Base-by-base conservation (phyloP, 768 basidiomycete species). In the Tricholoma hemisulphureum region DNA sequence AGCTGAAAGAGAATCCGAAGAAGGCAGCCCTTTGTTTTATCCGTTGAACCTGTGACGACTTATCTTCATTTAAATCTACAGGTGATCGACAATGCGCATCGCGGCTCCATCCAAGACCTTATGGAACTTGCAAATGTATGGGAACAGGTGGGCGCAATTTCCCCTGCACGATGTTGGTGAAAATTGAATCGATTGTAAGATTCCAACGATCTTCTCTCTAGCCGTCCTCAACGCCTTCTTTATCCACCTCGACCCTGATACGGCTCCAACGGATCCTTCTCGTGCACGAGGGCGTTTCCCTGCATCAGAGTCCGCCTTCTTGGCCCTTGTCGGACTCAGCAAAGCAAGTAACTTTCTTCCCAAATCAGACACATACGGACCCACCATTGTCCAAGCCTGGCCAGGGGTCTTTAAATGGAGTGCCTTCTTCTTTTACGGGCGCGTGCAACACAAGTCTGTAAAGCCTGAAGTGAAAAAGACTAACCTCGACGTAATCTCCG, bases 341-440 rank as follows among this genome's bases (percentile, higher is more conserved):
- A 74, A 76, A 55, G 53, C 69, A 8, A 69, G 64, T 9, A 63
- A 60, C 35, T 46, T 71, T 34, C 53, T 72, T 7, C 56, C 60
- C 11, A 62, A 64, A 26, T 50, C 61, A 9, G 61, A 61, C 1
- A 48, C 63, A 8, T 60, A 71, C 48, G 67, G 65, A 20, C 51
- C 61, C 14, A 57, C 58, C 7, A 61, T 73, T 14, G 56, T 64
- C 6, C 55, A 65, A n/a, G 68, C 65, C 4, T 77, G 75, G 75
- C 71, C 69, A 1, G 72, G 69, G 8, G 62, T 74, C 14, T 75
- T 68, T 65, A 72, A 73, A 58, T 76, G 76, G 74, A 70, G 71
- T 51, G 63, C 62, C 1, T 75, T 66, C 61, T 66, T 77, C 41
- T 71, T 66, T 63, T 59, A 65, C 9, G 58, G 63, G 4, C 67